A percentile compares a stretch with the other conserved stretches of the same genome.
Evolutionary conservation across 208 protist species (phyloP).

Genomic region (Leishmania tropica): DNA sequence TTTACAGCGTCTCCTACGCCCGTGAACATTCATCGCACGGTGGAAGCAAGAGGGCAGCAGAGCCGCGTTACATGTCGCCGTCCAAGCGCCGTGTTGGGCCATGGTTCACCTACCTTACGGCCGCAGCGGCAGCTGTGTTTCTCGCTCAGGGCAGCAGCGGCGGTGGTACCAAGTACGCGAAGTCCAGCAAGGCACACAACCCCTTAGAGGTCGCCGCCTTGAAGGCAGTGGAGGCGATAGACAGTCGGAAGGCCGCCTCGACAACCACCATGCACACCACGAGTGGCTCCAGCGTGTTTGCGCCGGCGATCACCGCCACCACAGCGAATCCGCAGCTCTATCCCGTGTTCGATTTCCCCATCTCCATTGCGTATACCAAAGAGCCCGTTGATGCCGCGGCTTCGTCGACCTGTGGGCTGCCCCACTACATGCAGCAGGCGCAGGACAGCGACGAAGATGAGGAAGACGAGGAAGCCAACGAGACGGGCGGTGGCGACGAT

Average conservation of each 20-base stretch:
- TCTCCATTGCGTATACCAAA: constrained; percentile 20
- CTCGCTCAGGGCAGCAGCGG: constrained; percentile 25
- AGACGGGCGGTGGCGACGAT: constrained; percentile 19
- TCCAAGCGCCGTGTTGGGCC: constrained; percentile 51
- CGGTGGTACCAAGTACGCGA: background rate
- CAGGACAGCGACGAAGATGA: constrained; percentile 17
- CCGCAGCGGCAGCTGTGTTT: constrained; percentile 26
- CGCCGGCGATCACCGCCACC: constrained; percentile 47
- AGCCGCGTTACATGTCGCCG: constrained; percentile 28
- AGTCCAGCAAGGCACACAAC: background rate
- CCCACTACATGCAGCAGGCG: constrained; percentile 26
- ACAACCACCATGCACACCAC: constrained; percentile 24
- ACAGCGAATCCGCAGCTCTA: constrained; percentile 36
- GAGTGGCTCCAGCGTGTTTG: constrained; percentile 52
- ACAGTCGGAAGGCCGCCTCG: background rate
- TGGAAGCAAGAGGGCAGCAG: constrained; percentile 3
- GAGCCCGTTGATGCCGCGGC: background rate
- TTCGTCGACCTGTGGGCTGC: constrained; percentile 1
- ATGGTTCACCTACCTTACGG: constrained; percentile 68
- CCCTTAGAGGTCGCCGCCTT: constrained; percentile 23
- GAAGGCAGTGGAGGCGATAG: constrained; percentile 14
- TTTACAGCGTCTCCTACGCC: constrained; percentile 66
- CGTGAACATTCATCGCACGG: constrained; percentile 34
- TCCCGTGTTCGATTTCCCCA: constrained; percentile 49
- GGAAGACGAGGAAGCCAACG: constrained; percentile 9